Conservation (phyloP, 2,329 filamentous ascomycete genomes). For the Fulvia fulva region DNA sequence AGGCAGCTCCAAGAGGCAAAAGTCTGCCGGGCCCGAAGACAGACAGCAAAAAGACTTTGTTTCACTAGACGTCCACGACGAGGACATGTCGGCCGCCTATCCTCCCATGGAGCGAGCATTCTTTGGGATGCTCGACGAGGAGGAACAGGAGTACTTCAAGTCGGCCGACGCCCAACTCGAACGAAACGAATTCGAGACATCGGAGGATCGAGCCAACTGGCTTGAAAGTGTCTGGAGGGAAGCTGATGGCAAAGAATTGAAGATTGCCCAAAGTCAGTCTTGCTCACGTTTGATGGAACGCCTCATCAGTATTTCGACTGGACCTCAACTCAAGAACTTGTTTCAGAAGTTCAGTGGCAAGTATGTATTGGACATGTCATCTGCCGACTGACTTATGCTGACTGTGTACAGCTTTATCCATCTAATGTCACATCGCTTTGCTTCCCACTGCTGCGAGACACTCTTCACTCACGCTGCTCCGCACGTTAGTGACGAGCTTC, state of each 20-base stretch:
- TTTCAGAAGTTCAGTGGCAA: slow-evolving; percentile 83
- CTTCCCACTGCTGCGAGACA: slow-evolving; percentile 94
- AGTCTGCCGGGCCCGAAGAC: slow-evolving; percentile 35
- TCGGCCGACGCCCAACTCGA: slow-evolving; percentile 86
- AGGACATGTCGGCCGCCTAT: slow-evolving; percentile 28
- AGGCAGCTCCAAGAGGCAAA: slow-evolving; percentile 37
- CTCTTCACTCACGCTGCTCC: slow-evolving; percentile 82
- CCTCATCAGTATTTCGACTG: slow-evolving; percentile 75
- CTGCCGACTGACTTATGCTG: not conserved
- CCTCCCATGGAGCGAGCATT: slow-evolving; percentile 63
- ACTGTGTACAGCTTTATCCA: slow-evolving; percentile 62
- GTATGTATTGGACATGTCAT: slow-evolving; percentile 37
- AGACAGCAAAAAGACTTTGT: slow-evolving; percentile 8
- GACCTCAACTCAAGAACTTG: slow-evolving; percentile 76
- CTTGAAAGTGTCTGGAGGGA: slow-evolving; percentile 81
- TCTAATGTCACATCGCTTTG: slow-evolving; percentile 90
- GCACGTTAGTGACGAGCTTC: slow-evolving; percentile 69
- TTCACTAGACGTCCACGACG: slow-evolving; percentile 20
- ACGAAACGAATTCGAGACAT: slow-evolving; percentile 71
- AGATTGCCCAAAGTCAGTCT: slow-evolving; percentile 91
- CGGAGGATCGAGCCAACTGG: slow-evolving; percentile 55
- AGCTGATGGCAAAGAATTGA: slow-evolving; percentile 87
- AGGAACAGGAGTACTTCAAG: slow-evolving; percentile 95
- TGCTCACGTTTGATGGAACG: slow-evolving; percentile 92
- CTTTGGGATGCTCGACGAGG: slow-evolving; percentile 86